These are phyloP conservation scores for Artemisia tridentata DNA, from an alignment of 129 eudicot genomes.

Conservation along the genomic window DNA sequence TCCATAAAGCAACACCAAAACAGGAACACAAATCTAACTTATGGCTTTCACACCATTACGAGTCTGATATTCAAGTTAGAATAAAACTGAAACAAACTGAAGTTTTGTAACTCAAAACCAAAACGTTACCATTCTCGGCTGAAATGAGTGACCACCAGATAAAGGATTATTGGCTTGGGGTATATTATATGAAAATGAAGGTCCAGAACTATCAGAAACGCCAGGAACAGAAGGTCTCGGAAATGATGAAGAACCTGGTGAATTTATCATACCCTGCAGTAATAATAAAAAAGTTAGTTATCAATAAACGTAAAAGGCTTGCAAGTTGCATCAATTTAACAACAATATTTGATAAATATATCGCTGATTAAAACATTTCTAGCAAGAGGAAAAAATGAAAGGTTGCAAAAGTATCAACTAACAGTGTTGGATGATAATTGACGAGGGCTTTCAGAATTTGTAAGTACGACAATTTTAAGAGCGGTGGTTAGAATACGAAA, in stretches of 20 bases:
- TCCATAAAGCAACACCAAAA: no score
- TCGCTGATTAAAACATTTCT: constrained; percentile 6
- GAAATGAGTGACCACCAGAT: no score
- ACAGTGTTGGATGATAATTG: constrained; percentile 40
- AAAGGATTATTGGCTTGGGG: no score
- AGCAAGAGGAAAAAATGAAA: constrained; percentile 5
- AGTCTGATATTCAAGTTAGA: no score
- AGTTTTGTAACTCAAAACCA: no score
- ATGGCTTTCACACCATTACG: no score
- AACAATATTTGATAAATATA: constrained; percentile 7
- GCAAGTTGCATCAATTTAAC: background rate
- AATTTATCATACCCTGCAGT: constrained; percentile 37
- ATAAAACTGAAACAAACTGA: no score
- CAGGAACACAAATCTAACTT: no score
- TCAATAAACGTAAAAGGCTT: background rate
- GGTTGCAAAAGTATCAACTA: constrained; percentile 33
- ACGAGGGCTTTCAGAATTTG: constrained; percentile 45
- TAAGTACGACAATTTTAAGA: no score
- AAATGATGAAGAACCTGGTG: constrained; percentile 35
- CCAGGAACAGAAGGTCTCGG: constrained; percentile 38
- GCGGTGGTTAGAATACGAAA: no score
- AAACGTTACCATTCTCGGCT: no score
- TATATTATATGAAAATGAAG: no score
- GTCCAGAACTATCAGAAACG: constrained; percentile 30
- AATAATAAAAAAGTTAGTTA: constrained; percentile 23